Percentiles rank a stretch among this genome's conserved stretches.
These are phyloP conservation scores for Botrytis tulipae DNA, from an alignment of 2,329 filamentous ascomycete genomes.

Conservation along the genomic window DNA sequence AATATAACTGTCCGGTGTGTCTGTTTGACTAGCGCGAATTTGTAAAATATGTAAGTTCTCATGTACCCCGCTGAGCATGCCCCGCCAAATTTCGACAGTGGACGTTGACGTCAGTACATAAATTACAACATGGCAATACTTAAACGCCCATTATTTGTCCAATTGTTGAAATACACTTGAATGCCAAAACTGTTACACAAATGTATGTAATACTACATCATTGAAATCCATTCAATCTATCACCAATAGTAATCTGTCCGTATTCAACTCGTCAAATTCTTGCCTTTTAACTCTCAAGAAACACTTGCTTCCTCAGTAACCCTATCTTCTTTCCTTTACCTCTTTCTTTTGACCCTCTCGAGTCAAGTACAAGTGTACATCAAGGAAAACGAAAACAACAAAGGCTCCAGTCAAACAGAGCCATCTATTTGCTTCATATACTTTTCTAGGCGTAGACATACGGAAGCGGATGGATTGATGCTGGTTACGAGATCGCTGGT, in stretches of 20 bases:
- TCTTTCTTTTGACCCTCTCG: not conserved
- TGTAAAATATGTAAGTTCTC: not conserved
- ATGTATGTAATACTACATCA: not conserved
- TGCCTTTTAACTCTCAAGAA: not conserved
- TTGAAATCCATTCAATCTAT: not conserved
- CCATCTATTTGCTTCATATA: not conserved
- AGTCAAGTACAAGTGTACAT: not conserved
- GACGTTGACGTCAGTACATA: not conserved
- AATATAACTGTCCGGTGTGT: not conserved
- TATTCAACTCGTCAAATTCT: not conserved
- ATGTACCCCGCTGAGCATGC: not conserved
- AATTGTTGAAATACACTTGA: not conserved
- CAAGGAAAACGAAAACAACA: not conserved
- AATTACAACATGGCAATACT: not conserved
- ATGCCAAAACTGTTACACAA: not conserved
- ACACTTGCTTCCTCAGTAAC: not conserved
- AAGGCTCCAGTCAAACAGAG: not conserved
- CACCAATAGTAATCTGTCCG: not conserved
- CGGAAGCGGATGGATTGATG: not conserved
- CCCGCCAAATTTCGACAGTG: not conserved
- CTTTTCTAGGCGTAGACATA: not conserved
- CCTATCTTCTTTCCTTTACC: not conserved
- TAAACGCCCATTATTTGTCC: not conserved
- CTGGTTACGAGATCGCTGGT: not conserved
- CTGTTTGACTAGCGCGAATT: not conserved